Base-by-base conservation (phyloP, 1,284 basidiomycete species). In the Ustilago loliicola region DNA sequence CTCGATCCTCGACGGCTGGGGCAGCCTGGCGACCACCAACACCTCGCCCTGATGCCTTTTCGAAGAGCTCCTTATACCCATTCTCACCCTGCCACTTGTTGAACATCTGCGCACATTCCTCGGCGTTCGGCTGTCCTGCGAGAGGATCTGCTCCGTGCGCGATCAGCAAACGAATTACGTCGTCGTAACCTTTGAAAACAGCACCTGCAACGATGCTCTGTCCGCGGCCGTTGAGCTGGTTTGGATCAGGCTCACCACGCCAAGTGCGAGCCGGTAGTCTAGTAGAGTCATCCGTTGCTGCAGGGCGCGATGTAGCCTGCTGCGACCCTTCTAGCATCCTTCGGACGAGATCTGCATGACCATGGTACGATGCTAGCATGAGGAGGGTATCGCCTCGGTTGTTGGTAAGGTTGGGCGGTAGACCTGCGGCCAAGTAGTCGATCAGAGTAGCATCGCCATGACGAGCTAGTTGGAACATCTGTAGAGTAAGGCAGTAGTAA, bases 201-300 rank as follows among this genome's bases (percentile, higher is more conserved):
- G 92, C 93, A 3, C 93, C 94, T 1, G 93, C 92, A 9, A 95
- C 86, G 32, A 93, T 91, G n/a, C 91, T 91, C 83, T 95, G 94
- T 0, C 91, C 91, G 4, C 90, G 88, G 72, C 92, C 93, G 85
- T 95, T 95, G 40, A 91, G 83, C 23, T 90, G 89, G 40, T 84
- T 83, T 2, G 80, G 73, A 61, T 84, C 68, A 7, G 76, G 66
- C 25, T 40, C 27, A 34, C 63, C 67, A n/a, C 57, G 51, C 60
- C 72, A 66, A 7, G 32, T 45, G 48, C 66, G 61, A 38, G 34
- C 23, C 19, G 40, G 48, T 27, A 1, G 10, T 15, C 13, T 25
- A 29, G 25, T 17, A 4, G 8, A 11, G 11, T 29, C 15, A 17
- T 50, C 25, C 25, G 25, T 50, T 25, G 53, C 40, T 51, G 32